phyloP scores from a whole-genome alignment of 2,329 filamentous ascomycete species.

The Xylaria sp. region DNA sequence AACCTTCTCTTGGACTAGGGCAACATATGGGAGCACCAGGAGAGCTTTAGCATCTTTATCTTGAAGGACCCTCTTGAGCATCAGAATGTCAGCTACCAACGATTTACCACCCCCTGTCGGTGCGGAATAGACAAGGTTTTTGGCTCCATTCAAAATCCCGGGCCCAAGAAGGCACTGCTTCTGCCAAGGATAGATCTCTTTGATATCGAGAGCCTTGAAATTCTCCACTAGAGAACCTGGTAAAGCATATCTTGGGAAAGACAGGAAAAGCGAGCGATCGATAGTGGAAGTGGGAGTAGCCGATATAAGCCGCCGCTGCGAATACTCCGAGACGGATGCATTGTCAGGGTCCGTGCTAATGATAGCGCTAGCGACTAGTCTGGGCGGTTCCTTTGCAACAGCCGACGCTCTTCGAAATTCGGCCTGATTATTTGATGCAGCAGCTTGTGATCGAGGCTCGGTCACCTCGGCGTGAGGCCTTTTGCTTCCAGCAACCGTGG shows the following conservation, averaged over 20 bases:
- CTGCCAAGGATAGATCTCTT: slow-evolving; percentile 78
- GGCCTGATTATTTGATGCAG: slow-evolving; percentile 31
- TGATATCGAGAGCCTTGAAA: slow-evolving; percentile 68
- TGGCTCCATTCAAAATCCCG: slow-evolving; percentile 65
- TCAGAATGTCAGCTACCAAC: slow-evolving; percentile 71
- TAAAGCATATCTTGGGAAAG: slow-evolving; percentile 65
- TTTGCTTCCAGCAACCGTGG: slow-evolving; percentile 53
- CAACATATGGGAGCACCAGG: slow-evolving; percentile 75
- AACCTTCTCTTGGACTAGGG: slow-evolving; percentile 78
- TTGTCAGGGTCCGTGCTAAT: slow-evolving; percentile 35
- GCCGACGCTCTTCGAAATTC: slow-evolving; percentile 29
- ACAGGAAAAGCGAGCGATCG: slow-evolving; percentile 62
- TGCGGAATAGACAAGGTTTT: slow-evolving; percentile 77
- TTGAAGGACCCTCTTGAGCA: slow-evolving; percentile 71
- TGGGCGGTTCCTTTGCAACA: slow-evolving; percentile 22
- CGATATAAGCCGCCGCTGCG: slow-evolving; percentile 55
- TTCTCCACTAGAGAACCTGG: slow-evolving; percentile 64
- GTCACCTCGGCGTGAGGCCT: slow-evolving; percentile 37
- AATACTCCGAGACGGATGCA: slow-evolving; percentile 52
- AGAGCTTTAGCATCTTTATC: slow-evolving; percentile 68
- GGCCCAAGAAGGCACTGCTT: slow-evolving; percentile 71
- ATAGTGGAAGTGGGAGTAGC: slow-evolving; percentile 56
- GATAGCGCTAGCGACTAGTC: slow-evolving; percentile 51
- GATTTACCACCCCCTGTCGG: slow-evolving; percentile 80
- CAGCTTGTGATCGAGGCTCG: slow-evolving; percentile 9